Conservation (phyloP, 495 filamentous ascomycete genomes). For the Penicillium angulare region DNA sequence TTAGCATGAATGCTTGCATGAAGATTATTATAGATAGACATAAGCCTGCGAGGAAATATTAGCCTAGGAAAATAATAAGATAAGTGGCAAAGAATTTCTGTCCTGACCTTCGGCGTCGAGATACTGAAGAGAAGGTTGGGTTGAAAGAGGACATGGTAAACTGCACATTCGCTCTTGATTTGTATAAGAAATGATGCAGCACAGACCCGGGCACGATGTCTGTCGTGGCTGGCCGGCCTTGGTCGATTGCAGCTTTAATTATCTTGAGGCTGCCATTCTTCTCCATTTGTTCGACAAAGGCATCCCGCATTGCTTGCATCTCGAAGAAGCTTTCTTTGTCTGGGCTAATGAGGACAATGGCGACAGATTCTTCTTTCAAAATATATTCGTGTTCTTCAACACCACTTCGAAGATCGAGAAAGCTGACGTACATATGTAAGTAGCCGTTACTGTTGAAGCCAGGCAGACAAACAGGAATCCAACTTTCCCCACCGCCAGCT, state of each 20-base stretch:
- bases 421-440: constrained; percentile 98
- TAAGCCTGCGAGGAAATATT: constrained; percentile 47
- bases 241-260: constrained; percentile 68
- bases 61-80: not conserved
- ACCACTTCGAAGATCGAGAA: constrained; percentile 55
- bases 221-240: constrained; percentile 65
- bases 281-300: constrained; percentile 71
- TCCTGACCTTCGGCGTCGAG: constrained; percentile 62
- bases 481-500: constrained; percentile 88
- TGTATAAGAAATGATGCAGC: constrained; percentile 90
- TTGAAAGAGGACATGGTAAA: constrained; percentile 86
- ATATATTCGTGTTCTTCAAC: constrained; percentile 34
- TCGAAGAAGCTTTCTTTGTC: constrained; percentile 93
- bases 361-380: constrained; percentile 70
- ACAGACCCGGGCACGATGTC: constrained; percentile 79
- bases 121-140: constrained; percentile 63
- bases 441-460: constrained; percentile 98
- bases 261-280: constrained; percentile 71
- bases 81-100: not conserved
- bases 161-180: constrained; percentile 88
- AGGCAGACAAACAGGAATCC: constrained; percentile 94
- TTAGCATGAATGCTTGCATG: constrained; percentile 83
- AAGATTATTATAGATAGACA: constrained; percentile 80
- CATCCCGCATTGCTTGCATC: constrained; percentile 78
- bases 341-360: constrained; percentile 86